Conservation (phyloP, 2,329 filamentous ascomycete genomes). For the Capronia epimyces region DNA sequence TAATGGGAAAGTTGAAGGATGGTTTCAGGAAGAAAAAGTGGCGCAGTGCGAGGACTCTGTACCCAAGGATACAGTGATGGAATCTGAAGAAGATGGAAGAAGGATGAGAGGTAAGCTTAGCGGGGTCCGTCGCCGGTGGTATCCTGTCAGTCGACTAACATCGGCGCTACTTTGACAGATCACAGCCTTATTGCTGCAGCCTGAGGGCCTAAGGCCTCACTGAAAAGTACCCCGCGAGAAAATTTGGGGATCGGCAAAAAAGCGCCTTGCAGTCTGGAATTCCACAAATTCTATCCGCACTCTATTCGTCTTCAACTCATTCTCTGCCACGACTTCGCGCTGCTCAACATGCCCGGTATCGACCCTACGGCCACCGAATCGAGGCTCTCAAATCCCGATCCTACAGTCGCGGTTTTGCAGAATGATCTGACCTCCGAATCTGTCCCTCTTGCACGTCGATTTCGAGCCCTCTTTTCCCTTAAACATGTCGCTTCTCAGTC, state of each 20-base stretch:
- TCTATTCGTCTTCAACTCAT: background rate
- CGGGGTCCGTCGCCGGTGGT: background rate
- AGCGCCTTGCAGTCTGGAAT: background rate
- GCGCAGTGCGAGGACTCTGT: background rate
- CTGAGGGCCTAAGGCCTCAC: too few species aligned
- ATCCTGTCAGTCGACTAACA: background rate
- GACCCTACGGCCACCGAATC: constrained; percentile 28
- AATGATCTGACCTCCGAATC: constrained; percentile 73
- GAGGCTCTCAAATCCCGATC: constrained; percentile 34
- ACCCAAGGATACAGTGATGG: too few species aligned
- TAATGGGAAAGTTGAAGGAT: background rate
- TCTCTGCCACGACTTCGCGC: background rate
- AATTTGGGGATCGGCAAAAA: constrained; percentile 1
- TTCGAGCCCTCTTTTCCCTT: constrained; percentile 93
- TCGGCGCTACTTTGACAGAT: constrained; percentile 11
- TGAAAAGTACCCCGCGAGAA: constrained; percentile 11
- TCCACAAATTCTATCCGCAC: background rate
- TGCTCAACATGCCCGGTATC: constrained; percentile 1
- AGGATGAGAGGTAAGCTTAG: too few species aligned
- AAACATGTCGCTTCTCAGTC: constrained; percentile 79
- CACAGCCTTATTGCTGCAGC: background rate
- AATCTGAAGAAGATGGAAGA: constrained; percentile 4
- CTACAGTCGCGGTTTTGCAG: constrained; percentile 48
- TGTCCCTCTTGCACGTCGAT: constrained; percentile 78
- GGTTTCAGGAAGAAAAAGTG: background rate